Evolutionary conservation across 768 basidiomycete genomes (phyloP).

Genomic region (Harrya chromipes): DNA sequence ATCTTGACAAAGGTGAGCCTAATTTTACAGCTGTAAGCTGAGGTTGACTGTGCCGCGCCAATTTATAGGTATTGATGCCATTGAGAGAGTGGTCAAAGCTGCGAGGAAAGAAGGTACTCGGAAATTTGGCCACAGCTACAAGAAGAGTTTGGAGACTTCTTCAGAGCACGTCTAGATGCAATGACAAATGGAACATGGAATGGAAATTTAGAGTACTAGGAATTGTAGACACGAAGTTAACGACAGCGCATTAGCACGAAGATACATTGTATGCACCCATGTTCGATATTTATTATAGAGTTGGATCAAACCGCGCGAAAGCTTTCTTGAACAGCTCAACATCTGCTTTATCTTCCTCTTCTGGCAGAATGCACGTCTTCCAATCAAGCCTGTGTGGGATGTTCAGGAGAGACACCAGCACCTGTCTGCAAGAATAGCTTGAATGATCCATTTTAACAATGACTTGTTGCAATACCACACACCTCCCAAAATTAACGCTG

Average conservation of each 20-base stretch:
- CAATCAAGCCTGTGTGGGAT: slow-evolving; percentile 84
- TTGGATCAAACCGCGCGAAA: slow-evolving; percentile 72
- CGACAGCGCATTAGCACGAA: background rate
- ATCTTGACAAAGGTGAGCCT: slow-evolving; percentile 67
- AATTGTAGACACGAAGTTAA: background rate
- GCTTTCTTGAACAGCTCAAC: slow-evolving; percentile 80
- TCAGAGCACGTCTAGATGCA: slow-evolving; percentile 22
- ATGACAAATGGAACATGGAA: too few relatives aligned
- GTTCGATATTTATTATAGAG: slow-evolving; percentile 22
- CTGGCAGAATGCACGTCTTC: slow-evolving; percentile 81
- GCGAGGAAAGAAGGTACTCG: slow-evolving; percentile 59
- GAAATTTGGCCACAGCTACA: slow-evolving; percentile 70
- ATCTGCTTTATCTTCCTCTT: slow-evolving; percentile 85
- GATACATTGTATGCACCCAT: background rate
- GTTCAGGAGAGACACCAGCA: slow-evolving; percentile 71
- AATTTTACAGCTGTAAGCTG: background rate
- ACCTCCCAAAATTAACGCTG: slow-evolving; percentile 94
- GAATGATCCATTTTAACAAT: background rate
- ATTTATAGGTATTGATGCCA: slow-evolving; percentile 73
- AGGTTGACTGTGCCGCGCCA: background rate
- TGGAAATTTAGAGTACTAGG: background rate
- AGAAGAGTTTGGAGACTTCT: slow-evolving; percentile 48
- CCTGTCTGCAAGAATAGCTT: slow-evolving; percentile 54
- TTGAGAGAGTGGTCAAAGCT: slow-evolving; percentile 71
- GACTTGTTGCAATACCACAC: slow-evolving; percentile 5